Base-by-base conservation (phyloP, 805 yeast species). In the Metschnikowia shivogae region DNA sequence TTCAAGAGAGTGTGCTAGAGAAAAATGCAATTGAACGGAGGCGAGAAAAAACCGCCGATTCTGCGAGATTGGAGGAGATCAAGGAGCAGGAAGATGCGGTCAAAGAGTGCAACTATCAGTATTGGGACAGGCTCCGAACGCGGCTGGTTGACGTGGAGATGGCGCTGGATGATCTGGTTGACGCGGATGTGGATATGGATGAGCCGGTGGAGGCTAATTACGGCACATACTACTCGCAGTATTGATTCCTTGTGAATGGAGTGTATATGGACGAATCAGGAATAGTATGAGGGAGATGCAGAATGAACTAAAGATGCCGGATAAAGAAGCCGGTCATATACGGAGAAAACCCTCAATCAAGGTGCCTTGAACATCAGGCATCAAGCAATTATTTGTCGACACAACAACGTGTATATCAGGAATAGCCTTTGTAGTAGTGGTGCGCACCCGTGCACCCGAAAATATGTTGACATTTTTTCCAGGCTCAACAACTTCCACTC, bases 81-180 rank as follows among this genome's bases (percentile, higher is more conserved):
- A 43, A 50, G 26, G 57, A 56, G 30, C 48, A 48, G 31, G 50
- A 43, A 34, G 47, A 50, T 3, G 42, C 42, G 8, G 53, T 45
- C 35, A 47, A 53, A n/a, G 64, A 62, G 34, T 49, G 63, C 20
- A 54, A 56, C 42, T 70, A 70, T 46, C 57, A 56, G 36, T 69
- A 69, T 50, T 69, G 74, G 73, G 72, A 66, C 42, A 60, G 53
- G 7, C 44, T 67, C 10, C 45, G 56, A 6, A 24, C 42, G 6
- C 39, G 60, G 11, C 58, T 58, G n/a, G 42, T 38, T 14, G 72
- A 67, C 43, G 37, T 55, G 11, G 66, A 60, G 12, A 63, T 64
- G 69, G 48, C 13, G 29, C 29, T 24, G 19, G 30, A 36, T 28
- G 27, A 34, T 4, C 41, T 30, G 42, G 35, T 29, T 5, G 47